A percentile compares a stretch with the other conserved stretches of the same genome.
These are phyloP conservation scores for Lodderomyces pseudojiufengensis DNA, from an alignment of 1,139 yeast species.

Conservation along the genomic window DNA sequence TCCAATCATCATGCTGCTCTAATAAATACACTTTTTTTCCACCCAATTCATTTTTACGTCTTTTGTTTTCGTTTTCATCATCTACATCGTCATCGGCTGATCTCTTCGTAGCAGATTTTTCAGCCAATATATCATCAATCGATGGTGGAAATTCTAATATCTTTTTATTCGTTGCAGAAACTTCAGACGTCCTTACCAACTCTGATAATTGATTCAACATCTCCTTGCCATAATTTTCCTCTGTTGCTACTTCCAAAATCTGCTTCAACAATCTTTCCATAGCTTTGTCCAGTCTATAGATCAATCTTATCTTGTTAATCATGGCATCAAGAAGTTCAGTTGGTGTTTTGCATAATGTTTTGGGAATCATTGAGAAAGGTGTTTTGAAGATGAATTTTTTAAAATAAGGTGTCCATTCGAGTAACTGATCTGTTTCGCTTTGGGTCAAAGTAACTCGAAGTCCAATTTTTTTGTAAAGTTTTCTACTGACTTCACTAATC, in stretches of 20 bases:
- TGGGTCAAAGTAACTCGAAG: conserved; percentile 3
- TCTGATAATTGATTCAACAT: neutral
- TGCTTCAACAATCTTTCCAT: neutral
- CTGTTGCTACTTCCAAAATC: neutral
- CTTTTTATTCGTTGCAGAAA: conserved; percentile 4
- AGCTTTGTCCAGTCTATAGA: neutral
- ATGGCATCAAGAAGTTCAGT: neutral
- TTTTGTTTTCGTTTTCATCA: neutral
- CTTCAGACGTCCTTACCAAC: neutral
- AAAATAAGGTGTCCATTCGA: conserved; percentile 19
- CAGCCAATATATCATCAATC: conserved; percentile 22
- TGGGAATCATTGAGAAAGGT: neutral
- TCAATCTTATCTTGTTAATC: neutral
- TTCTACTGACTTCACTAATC: conserved; percentile 2
- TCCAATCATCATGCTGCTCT: conserved; percentile 29
- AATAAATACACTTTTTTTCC: conserved; percentile 19
- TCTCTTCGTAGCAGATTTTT: conserved; percentile 8
- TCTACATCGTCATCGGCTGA: conserved; percentile 2
- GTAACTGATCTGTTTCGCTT: conserved; percentile 14
- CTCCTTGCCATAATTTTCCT: neutral
- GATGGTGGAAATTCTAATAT: conserved; percentile 22
- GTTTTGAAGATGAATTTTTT: neutral
- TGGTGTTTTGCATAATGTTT: neutral
- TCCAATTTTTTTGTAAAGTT: conserved; percentile 8
- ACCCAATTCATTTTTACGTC: conserved; percentile 5